A percentile compares a stretch with the other conserved stretches of the same genome.
Evolutionary conservation across 306 rosid species (phyloP).

Genomic region (Glycine soja): DNA sequence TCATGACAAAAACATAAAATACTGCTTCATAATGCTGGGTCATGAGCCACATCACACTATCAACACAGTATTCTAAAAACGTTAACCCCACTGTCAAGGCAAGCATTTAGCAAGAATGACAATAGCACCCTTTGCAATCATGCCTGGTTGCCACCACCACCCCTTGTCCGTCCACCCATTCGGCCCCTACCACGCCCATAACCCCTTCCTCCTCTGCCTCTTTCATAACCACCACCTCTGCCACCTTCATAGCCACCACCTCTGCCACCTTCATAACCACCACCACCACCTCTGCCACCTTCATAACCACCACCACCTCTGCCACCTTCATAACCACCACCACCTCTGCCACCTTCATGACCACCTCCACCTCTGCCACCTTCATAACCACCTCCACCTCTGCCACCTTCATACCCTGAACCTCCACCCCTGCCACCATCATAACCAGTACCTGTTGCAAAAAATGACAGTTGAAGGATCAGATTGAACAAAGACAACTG

Average conservation of each 20-base stretch:
- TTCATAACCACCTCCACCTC: constrained; percentile 40
- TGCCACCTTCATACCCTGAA: constrained; percentile 27
- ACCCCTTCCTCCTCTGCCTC: constrained; percentile 82
- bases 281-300: constrained; percentile 52
- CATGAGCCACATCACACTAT: constrained; percentile 74
- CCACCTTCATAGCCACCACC: constrained; percentile 63
- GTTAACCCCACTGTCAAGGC: constrained; percentile 71
- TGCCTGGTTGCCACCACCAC: constrained; percentile 61
- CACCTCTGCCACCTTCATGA: constrained; percentile 44
- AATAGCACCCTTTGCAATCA: constrained; percentile 53
- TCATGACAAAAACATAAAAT: constrained; percentile 59
- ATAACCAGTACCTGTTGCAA: constrained; percentile 58
- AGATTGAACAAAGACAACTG: constrained; percentile 31
- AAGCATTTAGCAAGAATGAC: constrained; percentile 64
- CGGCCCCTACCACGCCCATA: constrained; percentile 85
- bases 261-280: constrained; percentile 36
- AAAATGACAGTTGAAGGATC: constrained; percentile 12
- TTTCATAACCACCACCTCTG: constrained; percentile 57
- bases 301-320: constrained; percentile 56
- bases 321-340: constrained; percentile 48
- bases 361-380: constrained; percentile 45
- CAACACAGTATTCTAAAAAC: constrained; percentile 64
- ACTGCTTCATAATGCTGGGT: constrained; percentile 67
- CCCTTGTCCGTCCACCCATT: constrained; percentile 72
- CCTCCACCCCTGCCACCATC: constrained; percentile 45